Base-by-base conservation (phyloP, 768 basidiomycete species). In the Kwoniella botswanensis region DNA sequence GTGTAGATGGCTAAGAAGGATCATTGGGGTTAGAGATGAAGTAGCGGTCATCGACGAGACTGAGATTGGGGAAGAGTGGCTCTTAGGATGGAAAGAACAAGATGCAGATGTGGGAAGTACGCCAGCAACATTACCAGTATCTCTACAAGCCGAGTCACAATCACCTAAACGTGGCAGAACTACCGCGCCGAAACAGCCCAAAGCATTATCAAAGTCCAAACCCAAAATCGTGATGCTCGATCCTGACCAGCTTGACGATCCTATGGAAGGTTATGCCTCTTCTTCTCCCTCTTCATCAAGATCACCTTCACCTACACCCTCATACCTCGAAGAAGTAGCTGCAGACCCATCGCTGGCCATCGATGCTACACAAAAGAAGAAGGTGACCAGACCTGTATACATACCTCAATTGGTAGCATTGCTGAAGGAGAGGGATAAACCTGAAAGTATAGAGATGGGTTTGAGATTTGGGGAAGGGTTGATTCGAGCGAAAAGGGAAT, bases 371-470 rank as follows among this genome's bases (percentile, higher is more conserved):
- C 76, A 77, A 24, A 90, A 90, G 84, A 84, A 85, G 78, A 93
- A 90, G 76, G 86, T 91, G 15, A 79, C 87, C n/a, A 87, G 89
- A 18, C 97, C 97, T 0, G 92, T 98, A 10, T 99, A 98, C 82
- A 88, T 98, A 13, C 88, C 88, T 9, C 94, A 98, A 79, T 86
- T 99, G 4, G 89, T 89, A 4, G 88, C 89, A 60, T 85, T 97
- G 76, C 84, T 98, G n/a, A 88, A 90, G 43, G 87, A 87, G 18
- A 87, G 86, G 15, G 87, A 86, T n/a, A 84, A 86, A 71, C 92
- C 90, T 0, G 90, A 93, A 67, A 89, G 87, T 76, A 85, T 93
- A 10, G 92, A 95, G 78, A 88, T 94, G 85, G 95, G 89, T 2
- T 84, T 99, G 35, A 87, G 87, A 65, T 87, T 87, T 72, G 96